Base-by-base conservation (phyloP, 495 filamentous ascomycete genomes). In the Penicillium cosmopolitanum region DNA sequence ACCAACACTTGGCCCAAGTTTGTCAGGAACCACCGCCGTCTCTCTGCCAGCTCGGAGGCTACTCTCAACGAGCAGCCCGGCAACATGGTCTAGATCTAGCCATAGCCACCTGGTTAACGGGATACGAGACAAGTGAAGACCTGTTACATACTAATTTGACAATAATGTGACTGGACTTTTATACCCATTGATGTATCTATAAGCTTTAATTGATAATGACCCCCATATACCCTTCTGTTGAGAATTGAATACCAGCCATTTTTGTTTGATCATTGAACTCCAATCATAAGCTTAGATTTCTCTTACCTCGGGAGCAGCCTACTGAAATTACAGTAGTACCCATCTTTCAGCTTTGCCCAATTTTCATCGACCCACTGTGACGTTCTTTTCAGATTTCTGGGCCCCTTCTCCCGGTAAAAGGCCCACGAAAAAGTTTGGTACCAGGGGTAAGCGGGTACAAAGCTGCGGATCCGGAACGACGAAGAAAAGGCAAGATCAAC, bases 1-100 rank as follows among this genome's bases (percentile, higher is more conserved):
- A 87, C 84, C 6, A 89, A 89, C 66, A 89, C 87, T 10, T 90
- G 87, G 87, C 84, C 84, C 23, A 87, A 86, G 69, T 88, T 86
- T 43, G 79, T 88, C 44, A 51, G 50, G 52, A 56, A 51, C 25
- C 63, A 55, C 36, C 50, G 67, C 10, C 50, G 67, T 13, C 48
- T 28, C 35, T 72, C 69, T 44, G 44, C 57, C 5, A 53, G 42
- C 28, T 75, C 64, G 12, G 50, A 35, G 34, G 7, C 43, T 50
- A 51, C 51, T 34, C 21, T 60, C 1, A 48, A 48, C 21, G 46
- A 48, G n/a, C 43, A 46, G 8, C 6, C 46, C 21, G 19, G 10
- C 46, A 48, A 48, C 23, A 48, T 48, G 46, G 46, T 48, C 6
- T 48, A 48, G 16, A 44, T 44, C 42, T 44, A 44, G 42, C 42